These are phyloP conservation scores for Acrocalymma vagum DNA, from an alignment of 2,329 filamentous ascomycete genomes.

Conservation along the genomic window DNA sequence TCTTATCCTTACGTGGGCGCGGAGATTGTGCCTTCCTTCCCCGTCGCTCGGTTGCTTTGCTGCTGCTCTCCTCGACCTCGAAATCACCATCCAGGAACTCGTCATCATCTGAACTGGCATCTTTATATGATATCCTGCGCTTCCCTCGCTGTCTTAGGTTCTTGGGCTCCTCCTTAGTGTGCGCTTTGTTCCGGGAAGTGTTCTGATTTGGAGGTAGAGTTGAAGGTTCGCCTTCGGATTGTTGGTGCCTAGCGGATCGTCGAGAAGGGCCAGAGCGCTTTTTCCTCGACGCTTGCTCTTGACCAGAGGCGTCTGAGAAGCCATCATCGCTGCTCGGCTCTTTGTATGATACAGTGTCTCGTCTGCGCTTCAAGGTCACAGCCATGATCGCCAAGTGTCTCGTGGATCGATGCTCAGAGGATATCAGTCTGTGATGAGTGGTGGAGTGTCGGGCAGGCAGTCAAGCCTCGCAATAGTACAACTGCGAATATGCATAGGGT, in stretches of 20 bases:
- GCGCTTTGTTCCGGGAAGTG: slow-evolving; percentile 8
- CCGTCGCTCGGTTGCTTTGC: slow-evolving; percentile 16
- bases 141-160: slow-evolving; percentile 19
- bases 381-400: slow-evolving; percentile 28
- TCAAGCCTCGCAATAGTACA: slow-evolving; percentile 5
- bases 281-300: slow-evolving; percentile 12
- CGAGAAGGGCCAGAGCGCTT: slow-evolving; percentile 30
- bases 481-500: slow-evolving; percentile 9
- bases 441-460: not conserved
- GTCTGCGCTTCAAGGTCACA: slow-evolving; percentile 43
- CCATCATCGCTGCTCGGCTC: slow-evolving; percentile 47
- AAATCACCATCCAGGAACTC: slow-evolving; percentile 37
- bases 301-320: slow-evolving; percentile 26
- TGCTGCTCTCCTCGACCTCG: slow-evolving; percentile 25
- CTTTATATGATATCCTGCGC: slow-evolving; percentile 40
- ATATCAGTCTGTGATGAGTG: not conserved
- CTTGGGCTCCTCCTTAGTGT: slow-evolving; percentile 6
- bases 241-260: slow-evolving; percentile 32
- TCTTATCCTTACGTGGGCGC: slow-evolving; percentile 16
- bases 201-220: slow-evolving; percentile 12
- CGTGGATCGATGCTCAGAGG: too few species aligned
- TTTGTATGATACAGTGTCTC: slow-evolving; percentile 44
- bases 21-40: slow-evolving; percentile 13
- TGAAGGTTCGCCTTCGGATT: slow-evolving; percentile 18
- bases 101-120: slow-evolving; percentile 41